Evolutionary conservation across 1,284 basidiomycete genomes (phyloP).

Genomic region (Ceratobasidium sp.): DNA sequence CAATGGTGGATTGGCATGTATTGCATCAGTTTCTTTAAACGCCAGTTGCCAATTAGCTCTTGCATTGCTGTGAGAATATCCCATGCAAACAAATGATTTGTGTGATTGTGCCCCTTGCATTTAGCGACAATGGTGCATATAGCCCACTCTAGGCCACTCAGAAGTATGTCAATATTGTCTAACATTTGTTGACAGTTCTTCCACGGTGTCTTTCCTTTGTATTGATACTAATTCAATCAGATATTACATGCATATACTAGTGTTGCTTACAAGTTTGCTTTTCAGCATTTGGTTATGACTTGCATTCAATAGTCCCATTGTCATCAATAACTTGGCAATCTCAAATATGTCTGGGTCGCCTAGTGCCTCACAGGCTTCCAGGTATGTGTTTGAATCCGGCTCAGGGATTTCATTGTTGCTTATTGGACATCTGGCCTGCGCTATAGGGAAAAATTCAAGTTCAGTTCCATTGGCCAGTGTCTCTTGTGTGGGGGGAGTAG

Average conservation of each 20-base stretch:
- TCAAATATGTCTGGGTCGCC: conserved; percentile 6
- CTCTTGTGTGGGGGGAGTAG: too few relatives aligned
- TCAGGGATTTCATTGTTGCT: neutral
- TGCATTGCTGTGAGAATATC: conserved; percentile 53
- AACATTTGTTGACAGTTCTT: conserved; percentile 46
- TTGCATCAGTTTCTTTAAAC: neutral
- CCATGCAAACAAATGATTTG: conserved; percentile 48
- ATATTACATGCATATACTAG: neutral
- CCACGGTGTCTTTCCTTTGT: conserved; percentile 6
- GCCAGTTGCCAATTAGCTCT: conserved; percentile 46
- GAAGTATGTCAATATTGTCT: conserved; percentile 47
- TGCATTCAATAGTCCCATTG: neutral
- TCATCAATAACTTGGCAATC: conserved; percentile 20
- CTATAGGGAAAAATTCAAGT: neutral
- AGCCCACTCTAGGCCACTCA: conserved; percentile 48
- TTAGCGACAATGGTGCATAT: neutral
- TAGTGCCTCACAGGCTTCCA: neutral
- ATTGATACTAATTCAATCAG: neutral
- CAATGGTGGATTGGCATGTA: neutral
- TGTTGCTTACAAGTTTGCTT: conserved; percentile 10
- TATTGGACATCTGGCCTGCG: conserved; percentile 10
- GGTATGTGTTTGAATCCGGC: neutral
- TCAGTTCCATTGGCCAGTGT: too few relatives aligned
- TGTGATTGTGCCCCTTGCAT: neutral
- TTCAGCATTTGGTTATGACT: neutral